These are phyloP conservation scores for Penicillium digitatum DNA, from an alignment of 2,329 filamentous ascomycete genomes.

Conservation along the genomic window DNA sequence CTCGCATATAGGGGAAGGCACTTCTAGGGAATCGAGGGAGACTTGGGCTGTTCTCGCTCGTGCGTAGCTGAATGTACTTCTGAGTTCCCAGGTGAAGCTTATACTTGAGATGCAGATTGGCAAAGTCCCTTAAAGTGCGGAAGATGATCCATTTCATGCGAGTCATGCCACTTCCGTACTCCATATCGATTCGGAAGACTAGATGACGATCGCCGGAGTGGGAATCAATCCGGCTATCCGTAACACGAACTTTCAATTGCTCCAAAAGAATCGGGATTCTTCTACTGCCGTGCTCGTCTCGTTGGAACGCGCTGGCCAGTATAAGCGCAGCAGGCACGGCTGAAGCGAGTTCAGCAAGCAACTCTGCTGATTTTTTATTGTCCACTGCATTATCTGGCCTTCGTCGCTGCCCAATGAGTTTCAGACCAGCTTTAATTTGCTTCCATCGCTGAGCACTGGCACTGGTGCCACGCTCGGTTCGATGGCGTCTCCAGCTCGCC, in stretches of 20 bases:
- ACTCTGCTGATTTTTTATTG: constrained; percentile 88
- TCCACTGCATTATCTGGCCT: constrained; percentile 83
- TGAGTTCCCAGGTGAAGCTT: constrained; percentile 81
- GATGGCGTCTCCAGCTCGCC: constrained; percentile 49
- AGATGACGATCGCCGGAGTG: constrained; percentile 64
- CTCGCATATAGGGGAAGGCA: constrained; percentile 83
- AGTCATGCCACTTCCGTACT: constrained; percentile 92
- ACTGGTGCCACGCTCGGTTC: constrained; percentile 64
- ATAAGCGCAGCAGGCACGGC: constrained; percentile 91
- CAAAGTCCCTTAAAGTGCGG: constrained; percentile 81
- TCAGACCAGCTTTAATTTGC: constrained; percentile 85
- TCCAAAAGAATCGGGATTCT: constrained; percentile 92
- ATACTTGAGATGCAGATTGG: constrained; percentile 90
- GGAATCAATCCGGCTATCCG: constrained; percentile 68
- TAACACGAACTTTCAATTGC: constrained; percentile 84
- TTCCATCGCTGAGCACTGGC: constrained; percentile 80
- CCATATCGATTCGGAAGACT: constrained; percentile 84
- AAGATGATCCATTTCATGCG: constrained; percentile 96
- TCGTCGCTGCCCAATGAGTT: constrained; percentile 69
- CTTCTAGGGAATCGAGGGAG: constrained; percentile 86
- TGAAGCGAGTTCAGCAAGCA: constrained; percentile 91
- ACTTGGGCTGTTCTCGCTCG: constrained; percentile 67
- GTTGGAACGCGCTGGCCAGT: constrained; percentile 94
- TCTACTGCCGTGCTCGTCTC: constrained; percentile 92
- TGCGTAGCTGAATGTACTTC: constrained; percentile 68